Percentiles rank a stretch among this genome's conserved stretches.
Conservation (phyloP, 2,329 filamentous ascomycete genomes). For the Talaromyces amestolkiae region DNA sequence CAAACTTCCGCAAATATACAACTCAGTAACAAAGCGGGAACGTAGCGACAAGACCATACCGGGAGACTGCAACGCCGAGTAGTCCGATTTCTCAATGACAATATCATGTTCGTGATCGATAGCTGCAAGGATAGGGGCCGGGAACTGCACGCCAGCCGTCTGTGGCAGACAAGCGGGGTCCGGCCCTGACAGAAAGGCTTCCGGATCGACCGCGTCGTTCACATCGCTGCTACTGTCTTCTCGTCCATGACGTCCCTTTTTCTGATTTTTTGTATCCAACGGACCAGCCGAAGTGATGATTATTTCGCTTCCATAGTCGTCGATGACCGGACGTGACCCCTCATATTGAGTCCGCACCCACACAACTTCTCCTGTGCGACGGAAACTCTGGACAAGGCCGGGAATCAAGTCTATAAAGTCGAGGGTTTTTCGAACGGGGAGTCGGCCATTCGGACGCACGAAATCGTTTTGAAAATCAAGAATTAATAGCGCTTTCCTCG, state of each 20-base stretch:
- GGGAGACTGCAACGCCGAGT: constrained; percentile 80
- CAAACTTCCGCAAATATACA: constrained; percentile 84
- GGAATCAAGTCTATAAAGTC: constrained; percentile 67
- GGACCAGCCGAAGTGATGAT: constrained; percentile 41
- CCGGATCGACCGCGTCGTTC: constrained; percentile 30
- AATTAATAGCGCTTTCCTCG: constrained; percentile 69
- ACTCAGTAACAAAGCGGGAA: constrained; percentile 81
- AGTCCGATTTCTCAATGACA: constrained; percentile 68
- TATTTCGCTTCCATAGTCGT: constrained; percentile 49
- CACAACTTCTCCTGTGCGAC: constrained; percentile 69
- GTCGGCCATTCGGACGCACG: constrained; percentile 62
- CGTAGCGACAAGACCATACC: constrained; percentile 72
- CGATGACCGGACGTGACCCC: constrained; percentile 57
- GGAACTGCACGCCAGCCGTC: constrained; percentile 49
- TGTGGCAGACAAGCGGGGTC: constrained; percentile 41
- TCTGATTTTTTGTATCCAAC: constrained; percentile 22
- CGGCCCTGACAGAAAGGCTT: constrained; percentile 42
- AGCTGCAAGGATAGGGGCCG: constrained; percentile 48
- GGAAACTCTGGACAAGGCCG: constrained; percentile 68
- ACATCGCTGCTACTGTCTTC: neutral
- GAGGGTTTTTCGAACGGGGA: constrained; percentile 63
- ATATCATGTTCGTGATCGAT: constrained; percentile 54
- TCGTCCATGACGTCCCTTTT: constrained; percentile 10
- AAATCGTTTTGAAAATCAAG: constrained; percentile 93
- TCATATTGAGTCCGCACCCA: constrained; percentile 81